Evolutionary conservation across 805 yeast species (phyloP).

Genomic region (Grigorovia humatica): DNA sequence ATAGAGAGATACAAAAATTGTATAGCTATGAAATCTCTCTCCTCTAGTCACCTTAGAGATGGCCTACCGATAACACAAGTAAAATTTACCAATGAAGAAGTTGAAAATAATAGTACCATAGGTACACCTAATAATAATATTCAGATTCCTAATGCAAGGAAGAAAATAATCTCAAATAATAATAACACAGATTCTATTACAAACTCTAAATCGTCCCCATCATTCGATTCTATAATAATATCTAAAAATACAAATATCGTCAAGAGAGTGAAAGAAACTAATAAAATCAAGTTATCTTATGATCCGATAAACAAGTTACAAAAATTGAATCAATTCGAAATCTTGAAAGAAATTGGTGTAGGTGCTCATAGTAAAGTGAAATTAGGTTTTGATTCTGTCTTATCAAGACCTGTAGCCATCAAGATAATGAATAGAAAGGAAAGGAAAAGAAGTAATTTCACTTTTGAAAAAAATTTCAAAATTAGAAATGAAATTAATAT

Average conservation of each 20-base stretch:
- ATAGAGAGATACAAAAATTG: too few relatives aligned
- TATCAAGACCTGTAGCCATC: slow-evolving; percentile 70
- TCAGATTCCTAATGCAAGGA: not conserved
- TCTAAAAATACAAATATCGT: not conserved
- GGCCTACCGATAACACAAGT: not conserved
- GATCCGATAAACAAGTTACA: slow-evolving; percentile 80
- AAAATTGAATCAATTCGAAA: slow-evolving; percentile 81
- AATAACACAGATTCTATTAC: not conserved
- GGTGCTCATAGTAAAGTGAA: slow-evolving; percentile 99
- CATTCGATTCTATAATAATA: slow-evolving; percentile 16
- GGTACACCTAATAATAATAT: too few relatives aligned
- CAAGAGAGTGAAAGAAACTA: slow-evolving; percentile 58
- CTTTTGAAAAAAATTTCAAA: slow-evolving; percentile 48
- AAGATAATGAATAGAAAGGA: slow-evolving; percentile 76
- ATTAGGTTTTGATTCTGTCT: slow-evolving; percentile 64
- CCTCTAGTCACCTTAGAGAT: slow-evolving; percentile 1
- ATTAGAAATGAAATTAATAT: slow-evolving; percentile 84
- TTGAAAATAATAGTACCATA: too few relatives aligned
- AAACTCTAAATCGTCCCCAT: slow-evolving; percentile 11
- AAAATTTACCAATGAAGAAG: not conserved
- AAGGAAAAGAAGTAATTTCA: slow-evolving; percentile 10
- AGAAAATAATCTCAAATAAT: not conserved
- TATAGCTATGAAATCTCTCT: slow-evolving; percentile 2
- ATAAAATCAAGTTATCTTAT: slow-evolving; percentile 67
- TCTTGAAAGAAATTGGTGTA: slow-evolving; percentile 73